Conservation (phyloP, 2,329 filamentous ascomycete species). For the Xylaria sp. region DNA sequence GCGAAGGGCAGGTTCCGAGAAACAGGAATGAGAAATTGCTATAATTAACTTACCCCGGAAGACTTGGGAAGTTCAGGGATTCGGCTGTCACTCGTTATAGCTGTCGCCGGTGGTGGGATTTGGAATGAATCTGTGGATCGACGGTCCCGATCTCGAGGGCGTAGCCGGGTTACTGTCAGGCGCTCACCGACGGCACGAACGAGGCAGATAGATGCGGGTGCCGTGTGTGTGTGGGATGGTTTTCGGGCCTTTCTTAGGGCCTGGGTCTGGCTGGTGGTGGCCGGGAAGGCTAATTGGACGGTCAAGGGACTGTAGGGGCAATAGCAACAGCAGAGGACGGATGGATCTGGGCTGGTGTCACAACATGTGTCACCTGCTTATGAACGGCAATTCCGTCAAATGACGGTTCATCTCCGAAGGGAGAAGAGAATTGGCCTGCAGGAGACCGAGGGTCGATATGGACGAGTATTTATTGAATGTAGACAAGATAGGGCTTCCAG, state of each 20-base stretch:
- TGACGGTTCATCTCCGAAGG: conserved; percentile 2
- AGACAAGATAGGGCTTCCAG: no score
- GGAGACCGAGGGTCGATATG: neutral
- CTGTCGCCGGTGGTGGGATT: conserved; percentile 2
- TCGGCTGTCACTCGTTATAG: conserved; percentile 3
- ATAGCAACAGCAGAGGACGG: neutral
- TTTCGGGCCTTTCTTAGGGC: conserved; percentile 24
- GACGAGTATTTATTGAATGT: neutral
- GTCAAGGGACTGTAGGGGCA: neutral
- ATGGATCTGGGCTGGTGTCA: conserved; percentile 21
- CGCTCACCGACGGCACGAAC: conserved; percentile 11
- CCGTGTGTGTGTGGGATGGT: conserved; percentile 13
- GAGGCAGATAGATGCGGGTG: conserved; percentile 11
- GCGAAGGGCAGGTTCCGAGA: neutral
- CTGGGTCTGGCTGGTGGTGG: neutral
- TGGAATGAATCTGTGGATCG: conserved; percentile 6
- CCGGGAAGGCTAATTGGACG: conserved; percentile 19
- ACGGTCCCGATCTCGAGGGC: conserved; percentile 8
- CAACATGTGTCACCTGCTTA: conserved; percentile 26
- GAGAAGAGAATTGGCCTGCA: neutral
- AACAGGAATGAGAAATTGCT: neutral
- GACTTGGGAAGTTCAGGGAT: neutral
- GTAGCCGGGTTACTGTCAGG: conserved; percentile 7
- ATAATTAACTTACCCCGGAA: conserved; percentile 21
- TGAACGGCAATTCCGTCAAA: conserved; percentile 20